A percentile compares a stretch with the other conserved stretches of the same genome.
Conservation (phyloP, 352 stramenopile genomes). For the Pythium periplocum region DNA sequence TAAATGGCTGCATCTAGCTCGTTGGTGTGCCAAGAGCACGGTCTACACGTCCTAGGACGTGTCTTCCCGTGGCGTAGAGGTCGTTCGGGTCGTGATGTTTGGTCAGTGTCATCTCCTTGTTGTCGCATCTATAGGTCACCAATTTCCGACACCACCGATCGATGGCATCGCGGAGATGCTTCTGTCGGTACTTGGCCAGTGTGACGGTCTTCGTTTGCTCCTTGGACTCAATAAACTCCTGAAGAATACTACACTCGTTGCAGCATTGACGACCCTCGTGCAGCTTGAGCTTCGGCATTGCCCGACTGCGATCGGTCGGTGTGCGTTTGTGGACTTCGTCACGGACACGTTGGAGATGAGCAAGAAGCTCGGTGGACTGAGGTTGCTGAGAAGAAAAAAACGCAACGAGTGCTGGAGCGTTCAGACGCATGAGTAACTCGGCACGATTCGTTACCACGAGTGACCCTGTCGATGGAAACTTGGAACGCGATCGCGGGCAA, state of each 20-base stretch:
- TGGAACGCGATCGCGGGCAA: constrained; percentile 4
- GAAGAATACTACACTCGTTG: constrained; percentile 9
- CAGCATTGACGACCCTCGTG: constrained; percentile 8
- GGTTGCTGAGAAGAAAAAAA: neutral
- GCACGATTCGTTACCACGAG: constrained; percentile 4
- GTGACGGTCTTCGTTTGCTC: constrained; percentile 7
- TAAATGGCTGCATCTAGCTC: no score
- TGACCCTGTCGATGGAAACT: constrained; percentile 6
- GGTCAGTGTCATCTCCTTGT: no score
- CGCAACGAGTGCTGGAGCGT: constrained; percentile 3
- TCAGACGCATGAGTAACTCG: constrained; percentile 8
- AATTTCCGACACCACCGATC: constrained; percentile 7
- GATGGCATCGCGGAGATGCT: constrained; percentile 15
- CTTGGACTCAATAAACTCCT: constrained; percentile 10
- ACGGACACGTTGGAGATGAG: neutral
- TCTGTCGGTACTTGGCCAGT: constrained; percentile 6
- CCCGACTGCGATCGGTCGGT: constrained; percentile 4
- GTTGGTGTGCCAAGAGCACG: no score
- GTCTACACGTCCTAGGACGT: no score
- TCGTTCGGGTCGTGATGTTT: no score
- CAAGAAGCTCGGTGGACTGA: no score
- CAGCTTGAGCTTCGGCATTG: constrained; percentile 7
- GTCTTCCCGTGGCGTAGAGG: no score
- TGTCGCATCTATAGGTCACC: no score
- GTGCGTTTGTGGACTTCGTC: constrained; percentile 4